Conservation (phyloP, 1,284 basidiomycete genomes). For the Megacollybia platyphylla region DNA sequence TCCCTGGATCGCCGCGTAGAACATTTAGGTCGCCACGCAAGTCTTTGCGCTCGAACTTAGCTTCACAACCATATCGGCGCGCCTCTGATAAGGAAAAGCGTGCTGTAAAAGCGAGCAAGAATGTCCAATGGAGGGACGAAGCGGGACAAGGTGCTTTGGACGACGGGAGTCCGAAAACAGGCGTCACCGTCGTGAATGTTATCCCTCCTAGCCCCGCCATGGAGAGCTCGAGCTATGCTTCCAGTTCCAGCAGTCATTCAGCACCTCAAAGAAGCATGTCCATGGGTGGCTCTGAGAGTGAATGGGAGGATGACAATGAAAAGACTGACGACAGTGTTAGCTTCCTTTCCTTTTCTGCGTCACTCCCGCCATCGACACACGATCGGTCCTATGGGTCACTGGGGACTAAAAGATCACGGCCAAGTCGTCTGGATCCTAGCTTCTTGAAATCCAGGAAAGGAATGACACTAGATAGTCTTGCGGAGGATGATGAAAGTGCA, state of each 20-base stretch:
- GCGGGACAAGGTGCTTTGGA: slow-evolving; percentile 75
- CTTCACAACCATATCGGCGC: slow-evolving; percentile 45
- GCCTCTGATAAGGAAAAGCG: slow-evolving; percentile 50
- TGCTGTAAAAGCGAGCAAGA: slow-evolving; percentile 50
- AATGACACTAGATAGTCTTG: slow-evolving; percentile 46
- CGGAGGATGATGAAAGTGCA: slow-evolving; percentile 55
- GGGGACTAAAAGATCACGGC: slow-evolving; percentile 31
- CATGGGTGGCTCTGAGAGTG: slow-evolving; percentile 57
- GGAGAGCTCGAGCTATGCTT: slow-evolving; percentile 1
- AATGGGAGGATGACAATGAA: slow-evolving; percentile 82
- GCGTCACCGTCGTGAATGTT: slow-evolving; percentile 21
- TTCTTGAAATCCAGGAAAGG: slow-evolving; percentile 51
- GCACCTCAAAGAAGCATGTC: slow-evolving; percentile 23
- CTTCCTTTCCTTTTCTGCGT: slow-evolving; percentile 29
- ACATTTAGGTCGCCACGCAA: slow-evolving; percentile 51
- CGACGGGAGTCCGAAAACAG: slow-evolving; percentile 37
- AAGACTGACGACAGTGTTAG: slow-evolving; percentile 63
- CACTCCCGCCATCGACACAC: slow-evolving; percentile 19
- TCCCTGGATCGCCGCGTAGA: slow-evolving; percentile 22
- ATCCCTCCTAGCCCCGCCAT: slow-evolving; percentile 8
- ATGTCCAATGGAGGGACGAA: slow-evolving; percentile 84
- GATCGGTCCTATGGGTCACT: slow-evolving; percentile 14
- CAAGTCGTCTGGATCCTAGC: slow-evolving; percentile 52
- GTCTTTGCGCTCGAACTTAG: slow-evolving; percentile 54
- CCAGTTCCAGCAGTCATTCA: slow-evolving; percentile 12